Conservation (phyloP, 2,329 filamentous ascomycete species). For the Clonostachys byssicola region DNA sequence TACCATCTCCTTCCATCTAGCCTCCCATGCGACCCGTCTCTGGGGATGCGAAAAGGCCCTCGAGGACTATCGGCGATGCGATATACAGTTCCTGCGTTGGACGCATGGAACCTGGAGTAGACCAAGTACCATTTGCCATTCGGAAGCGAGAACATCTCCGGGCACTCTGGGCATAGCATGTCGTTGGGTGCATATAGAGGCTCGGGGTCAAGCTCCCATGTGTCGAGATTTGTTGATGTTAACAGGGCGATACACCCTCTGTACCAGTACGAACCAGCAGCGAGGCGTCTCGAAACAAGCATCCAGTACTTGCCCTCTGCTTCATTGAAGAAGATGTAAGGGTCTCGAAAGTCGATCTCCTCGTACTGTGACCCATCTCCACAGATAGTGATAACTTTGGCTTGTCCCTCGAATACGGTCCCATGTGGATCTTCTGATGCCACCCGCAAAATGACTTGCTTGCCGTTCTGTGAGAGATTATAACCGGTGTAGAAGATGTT, state of each 20-base stretch:
- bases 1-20: slow-evolving; percentile 29
- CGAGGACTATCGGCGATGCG: slow-evolving; percentile 23
- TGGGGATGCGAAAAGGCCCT: slow-evolving; percentile 25
- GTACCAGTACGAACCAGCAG: slow-evolving; percentile 22
- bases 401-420: slow-evolving; percentile 13
- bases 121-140: slow-evolving; percentile 28
- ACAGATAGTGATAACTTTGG: slow-evolving; percentile 12
- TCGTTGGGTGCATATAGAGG: slow-evolving; percentile 25
- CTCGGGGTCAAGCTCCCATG: slow-evolving; percentile 19
- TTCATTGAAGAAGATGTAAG: slow-evolving; percentile 24
- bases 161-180: slow-evolving; percentile 28
- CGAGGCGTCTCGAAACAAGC: slow-evolving; percentile 26
- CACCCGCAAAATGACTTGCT: slow-evolving; percentile 23
- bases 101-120: slow-evolving; percentile 24
- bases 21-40: slow-evolving; percentile 23
- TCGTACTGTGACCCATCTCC: slow-evolving; percentile 16
- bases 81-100: slow-evolving; percentile 27
- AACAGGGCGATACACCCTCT: slow-evolving; percentile 27
- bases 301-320: slow-evolving; percentile 24
- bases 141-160: slow-evolving; percentile 22
- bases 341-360: slow-evolving; percentile 27
- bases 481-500: slow-evolving; percentile 30
- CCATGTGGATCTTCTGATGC: slow-evolving; percentile 17
- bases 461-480: slow-evolving; percentile 18
- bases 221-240: slow-evolving; percentile 22